These are phyloP conservation scores for Mycosarcoma mackinlayi DNA, from an alignment of 1,284 basidiomycete genomes.

Conservation along the genomic window DNA sequence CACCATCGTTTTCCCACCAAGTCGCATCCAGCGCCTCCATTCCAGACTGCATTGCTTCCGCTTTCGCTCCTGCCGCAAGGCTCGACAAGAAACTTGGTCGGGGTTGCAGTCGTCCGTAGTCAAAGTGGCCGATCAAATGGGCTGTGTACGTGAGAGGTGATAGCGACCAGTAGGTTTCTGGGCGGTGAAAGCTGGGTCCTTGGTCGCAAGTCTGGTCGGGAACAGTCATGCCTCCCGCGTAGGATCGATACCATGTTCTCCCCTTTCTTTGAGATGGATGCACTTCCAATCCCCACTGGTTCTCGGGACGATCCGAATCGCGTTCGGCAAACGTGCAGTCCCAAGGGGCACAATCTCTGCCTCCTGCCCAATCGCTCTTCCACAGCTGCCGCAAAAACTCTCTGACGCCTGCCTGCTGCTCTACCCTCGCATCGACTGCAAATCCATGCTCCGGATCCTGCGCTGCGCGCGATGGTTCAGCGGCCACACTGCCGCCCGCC, in stretches of 20 bases:
- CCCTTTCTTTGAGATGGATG: neutral
- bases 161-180: conserved; percentile 30
- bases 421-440: neutral
- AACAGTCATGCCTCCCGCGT: conserved; percentile 43
- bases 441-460: neutral
- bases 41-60: too few relatives aligned
- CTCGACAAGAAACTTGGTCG: too few relatives aligned
- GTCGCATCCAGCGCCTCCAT: conserved; percentile 4
- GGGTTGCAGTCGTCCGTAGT: conserved; percentile 31
- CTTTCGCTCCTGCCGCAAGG: conserved; percentile 4
- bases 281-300: conserved; percentile 37
- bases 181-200: conserved; percentile 12
- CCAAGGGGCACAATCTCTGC: conserved; percentile 53
- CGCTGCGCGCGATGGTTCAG: neutral
- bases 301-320: conserved; percentile 13
- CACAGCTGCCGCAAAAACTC: conserved; percentile 37
- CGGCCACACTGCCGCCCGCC: neutral
- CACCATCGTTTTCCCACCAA: conserved; percentile 55
- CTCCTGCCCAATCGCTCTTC: conserved; percentile 51
- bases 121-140: conserved; percentile 31
- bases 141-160: conserved; percentile 35
- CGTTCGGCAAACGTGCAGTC: conserved; percentile 51
- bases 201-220: neutral
- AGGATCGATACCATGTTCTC: conserved; percentile 43
- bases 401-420: conserved; percentile 8